phyloP scores from a whole-genome alignment of 176 grass and related monocot genomes.

The Musa beccarii region DNA sequence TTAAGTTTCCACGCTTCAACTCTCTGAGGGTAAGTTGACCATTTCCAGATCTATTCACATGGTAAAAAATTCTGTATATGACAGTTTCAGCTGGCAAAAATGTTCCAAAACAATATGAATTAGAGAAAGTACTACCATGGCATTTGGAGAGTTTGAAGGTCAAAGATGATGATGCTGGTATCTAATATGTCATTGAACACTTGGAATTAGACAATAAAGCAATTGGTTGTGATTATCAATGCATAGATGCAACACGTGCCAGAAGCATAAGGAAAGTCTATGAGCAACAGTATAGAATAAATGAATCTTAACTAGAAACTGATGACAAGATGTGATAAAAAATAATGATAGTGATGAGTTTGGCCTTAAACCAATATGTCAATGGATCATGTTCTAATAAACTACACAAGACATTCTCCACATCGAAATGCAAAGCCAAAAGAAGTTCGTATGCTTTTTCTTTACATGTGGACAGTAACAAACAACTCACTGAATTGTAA shows the following conservation, averaged over 20 bases:
- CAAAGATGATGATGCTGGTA: neutral
- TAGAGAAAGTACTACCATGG: neutral
- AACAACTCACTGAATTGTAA: neutral
- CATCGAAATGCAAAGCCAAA: neutral
- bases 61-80: constrained; percentile 93
- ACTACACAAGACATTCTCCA: neutral
- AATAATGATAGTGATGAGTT: neutral
- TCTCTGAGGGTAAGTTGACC: constrained; percentile 76
- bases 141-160: neutral
- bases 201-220: too few relatives aligned
- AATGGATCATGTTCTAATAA: neutral
- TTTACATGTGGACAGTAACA: neutral
- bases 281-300: neutral
- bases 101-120: constrained; percentile 13
- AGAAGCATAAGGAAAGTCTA: neutral
- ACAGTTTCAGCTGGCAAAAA: constrained; percentile 79
- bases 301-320: neutral
- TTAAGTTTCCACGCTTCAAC: constrained; percentile 85
- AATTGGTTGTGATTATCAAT: too few relatives aligned
- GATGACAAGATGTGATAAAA: neutral
- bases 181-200: neutral
- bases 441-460: neutral
- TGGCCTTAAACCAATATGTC: neutral
- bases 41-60: constrained; percentile 80
- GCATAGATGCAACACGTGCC: too few relatives aligned